Evolutionary conservation across 345 rosid species (phyloP), one percentile per base, ranked within the genome.

Genomic region (Salix suchowensis): DNA sequence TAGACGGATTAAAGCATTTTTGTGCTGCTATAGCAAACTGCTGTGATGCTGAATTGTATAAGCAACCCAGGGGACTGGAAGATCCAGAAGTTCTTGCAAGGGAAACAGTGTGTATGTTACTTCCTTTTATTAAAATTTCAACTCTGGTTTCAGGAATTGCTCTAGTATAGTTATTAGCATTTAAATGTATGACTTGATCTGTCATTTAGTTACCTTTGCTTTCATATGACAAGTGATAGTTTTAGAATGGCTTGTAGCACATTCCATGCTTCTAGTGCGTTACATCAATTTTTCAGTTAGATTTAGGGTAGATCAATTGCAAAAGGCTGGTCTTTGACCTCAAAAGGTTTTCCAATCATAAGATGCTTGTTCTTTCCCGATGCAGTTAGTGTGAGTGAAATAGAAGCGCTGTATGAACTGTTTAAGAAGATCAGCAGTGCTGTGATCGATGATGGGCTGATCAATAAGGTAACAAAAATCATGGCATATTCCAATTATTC

Each of bases 381-480:
- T 71, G 80, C 80, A 79, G 82, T 79, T 66, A 74, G 78, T 74
- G 82, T 79, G 24, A 79, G 82, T 71, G 78, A 79, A 74, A 75
- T 79, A 34, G 82, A 79, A 70, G 82, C 82, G 0, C 70, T 79
- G 40, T 79, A 74, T 70, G 82, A 79, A 76, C 58, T 79, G 44
- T 79, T 69, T 75, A 79, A 79, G 82, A 79, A 75, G 75, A 79
- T 75, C 55, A 79, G 82, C 66, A 75, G 82, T 70, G 77, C 82
- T 11, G 82, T 79, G 28, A 75, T 79, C 37, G 82, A 79, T 36
- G 78, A 79, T 15, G 82, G 82, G 34, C 67, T 79, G 72, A 79
- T 79, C 39, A 75, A 75, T 68, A 79, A 75, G 78, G 82, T 74
- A 74, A 32, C 16, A 9, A 28, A 67, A 42, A 11, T 60, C 46